Conservation (phyloP, 2,329 filamentous ascomycete genomes). For the Trichoderma gracile region DNA sequence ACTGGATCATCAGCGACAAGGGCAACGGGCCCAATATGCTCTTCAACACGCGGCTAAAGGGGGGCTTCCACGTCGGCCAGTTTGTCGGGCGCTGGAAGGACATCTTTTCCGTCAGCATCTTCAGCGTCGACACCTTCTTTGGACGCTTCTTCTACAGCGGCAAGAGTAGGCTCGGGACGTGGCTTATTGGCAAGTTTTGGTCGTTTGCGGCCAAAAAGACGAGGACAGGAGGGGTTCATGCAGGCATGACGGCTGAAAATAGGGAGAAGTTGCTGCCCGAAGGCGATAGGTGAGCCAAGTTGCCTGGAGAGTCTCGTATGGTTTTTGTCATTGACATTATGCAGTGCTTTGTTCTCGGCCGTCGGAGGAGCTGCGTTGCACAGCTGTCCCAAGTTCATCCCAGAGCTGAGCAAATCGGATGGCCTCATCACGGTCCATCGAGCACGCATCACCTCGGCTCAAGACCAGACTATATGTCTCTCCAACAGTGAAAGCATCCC, state of each 20-base stretch:
- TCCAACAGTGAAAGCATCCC: background rate
- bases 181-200: conserved; percentile 14
- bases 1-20: conserved; percentile 16
- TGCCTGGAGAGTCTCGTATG: no score
- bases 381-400: conserved; percentile 10
- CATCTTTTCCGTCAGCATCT: conserved; percentile 9
- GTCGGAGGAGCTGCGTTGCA: conserved; percentile 8
- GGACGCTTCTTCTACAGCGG: conserved; percentile 6
- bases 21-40: conserved; percentile 3
- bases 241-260: conserved; percentile 1
- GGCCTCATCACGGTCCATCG: conserved; percentile 8
- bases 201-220: conserved; percentile 2
- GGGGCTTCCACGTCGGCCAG: conserved; percentile 2
- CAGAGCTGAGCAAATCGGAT: background rate
- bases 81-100: conserved; percentile 15
- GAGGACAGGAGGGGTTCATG: background rate
- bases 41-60: conserved; percentile 5
- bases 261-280: conserved; percentile 1
- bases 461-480: background rate
- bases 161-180: conserved; percentile 2
- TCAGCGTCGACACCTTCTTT: conserved; percentile 1
- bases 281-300: background rate
- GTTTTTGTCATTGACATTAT: no score
- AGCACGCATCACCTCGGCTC: background rate
- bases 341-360: conserved; percentile 1